Evolutionary conservation across 345 rosid genomes (phyloP), one percentile per base, ranked within the genome.

Genomic region (Theobroma cacao): DNA sequence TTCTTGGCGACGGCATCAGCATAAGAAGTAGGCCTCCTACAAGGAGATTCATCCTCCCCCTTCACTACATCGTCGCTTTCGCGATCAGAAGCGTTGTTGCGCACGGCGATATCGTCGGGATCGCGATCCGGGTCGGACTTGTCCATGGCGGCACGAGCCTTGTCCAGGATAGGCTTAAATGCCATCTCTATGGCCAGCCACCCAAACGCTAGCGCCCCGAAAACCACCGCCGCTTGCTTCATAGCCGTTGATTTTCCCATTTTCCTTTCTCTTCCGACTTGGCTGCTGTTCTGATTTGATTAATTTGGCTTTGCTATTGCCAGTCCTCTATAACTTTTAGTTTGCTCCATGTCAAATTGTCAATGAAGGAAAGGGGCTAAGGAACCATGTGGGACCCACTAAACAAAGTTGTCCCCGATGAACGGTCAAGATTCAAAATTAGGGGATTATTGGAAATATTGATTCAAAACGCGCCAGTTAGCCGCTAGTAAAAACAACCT

Each of bases 161-260:
- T 90, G 85, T 85, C 92, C 81, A 91, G 87, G 77, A 91, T 60
- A 13, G 97, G 95, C 88, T 92, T 95, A 76, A 93, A 84, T 72
- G 90, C 95, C 72, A 95, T 33, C 89, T 91, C 98, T 33, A 95
- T 80, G 14, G 98, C 94, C 55, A 95, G 73, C 98, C 92, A 91
- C 45, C 93, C 95, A 2, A 93, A 78, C 12, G 93, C 91, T 15
- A 93, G 85, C 14, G 91, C 97, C 53, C 98, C 98, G 13, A 88
- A 80, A 26, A 91, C 98, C 64, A 84, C 85, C 71, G 87, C 83
- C 63, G 89, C 92, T 78, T 82, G 90, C 75, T 91, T 93, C 81
- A 81, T 31, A 50, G 48, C 55, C 28, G 64, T 3, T 12, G 79
- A 22, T 61, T 77, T 59, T 31, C 50, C 20, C 76, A 48, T 31